phyloP scores from a whole-genome alignment of 805 yeast species.

The Ogataea pilisensis region DNA sequence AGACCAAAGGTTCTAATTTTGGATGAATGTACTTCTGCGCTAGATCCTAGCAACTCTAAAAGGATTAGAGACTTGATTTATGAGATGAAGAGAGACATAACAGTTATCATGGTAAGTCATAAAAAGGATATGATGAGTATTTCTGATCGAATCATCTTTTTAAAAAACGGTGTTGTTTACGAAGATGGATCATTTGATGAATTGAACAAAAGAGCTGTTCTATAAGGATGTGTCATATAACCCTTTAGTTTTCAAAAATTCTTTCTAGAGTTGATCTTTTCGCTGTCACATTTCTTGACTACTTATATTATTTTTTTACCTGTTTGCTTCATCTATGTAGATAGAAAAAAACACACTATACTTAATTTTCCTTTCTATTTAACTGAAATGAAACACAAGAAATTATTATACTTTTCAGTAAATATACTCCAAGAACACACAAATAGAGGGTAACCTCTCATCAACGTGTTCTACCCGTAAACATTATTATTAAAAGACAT shows the following conservation, averaged over 20 bases:
- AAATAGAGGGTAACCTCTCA: too few relatives aligned
- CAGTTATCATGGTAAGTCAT: slow-evolving; percentile 71
- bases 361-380: too few relatives aligned
- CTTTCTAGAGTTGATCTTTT: too few relatives aligned
- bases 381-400: too few relatives aligned
- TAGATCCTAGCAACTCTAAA: slow-evolving; percentile 61
- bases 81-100: slow-evolving; percentile 28
- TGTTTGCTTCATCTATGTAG: too few relatives aligned
- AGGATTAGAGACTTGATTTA: slow-evolving; percentile 47
- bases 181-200: slow-evolving; percentile 39
- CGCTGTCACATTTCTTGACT: slow-evolving; percentile 1
- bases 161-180: slow-evolving; percentile 45
- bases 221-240: slow-evolving; percentile 5
- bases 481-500: too few relatives aligned
- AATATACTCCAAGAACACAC: too few relatives aligned
- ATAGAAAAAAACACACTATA: too few relatives aligned
- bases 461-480: too few relatives aligned
- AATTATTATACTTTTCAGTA: too few relatives aligned
- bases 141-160: slow-evolving; percentile 46
- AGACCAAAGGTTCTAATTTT: slow-evolving; percentile 62
- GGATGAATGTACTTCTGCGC: slow-evolving; percentile 88
- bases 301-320: too few relatives aligned
- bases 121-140: slow-evolving; percentile 58
- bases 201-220: slow-evolving; percentile 8
- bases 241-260: too few relatives aligned